phyloP scores from a whole-genome alignment of 73 alveolate species.

The Paramecium biaurelia region DNA sequence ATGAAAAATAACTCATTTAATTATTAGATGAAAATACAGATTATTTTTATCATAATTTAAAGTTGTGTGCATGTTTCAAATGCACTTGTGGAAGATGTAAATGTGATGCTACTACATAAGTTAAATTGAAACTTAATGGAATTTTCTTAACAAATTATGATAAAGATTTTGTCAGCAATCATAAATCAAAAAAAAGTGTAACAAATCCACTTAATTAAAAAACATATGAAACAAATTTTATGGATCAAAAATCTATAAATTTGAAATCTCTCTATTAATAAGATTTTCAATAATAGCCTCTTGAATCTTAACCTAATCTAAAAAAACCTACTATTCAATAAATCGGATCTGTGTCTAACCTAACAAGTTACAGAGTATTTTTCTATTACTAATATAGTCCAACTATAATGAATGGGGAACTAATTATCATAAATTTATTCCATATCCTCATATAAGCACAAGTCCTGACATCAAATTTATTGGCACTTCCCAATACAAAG shows the following conservation, averaged over 20 bases:
- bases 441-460: neutral
- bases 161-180: neutral
- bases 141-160: neutral
- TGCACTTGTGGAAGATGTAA: conserved; percentile 2
- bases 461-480: conserved; percentile 10
- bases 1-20: neutral
- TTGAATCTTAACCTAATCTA: neutral
- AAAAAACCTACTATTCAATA: neutral
- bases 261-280: neutral
- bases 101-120: neutral
- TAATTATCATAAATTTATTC: neutral
- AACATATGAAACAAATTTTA: neutral
- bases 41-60: neutral
- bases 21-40: neutral
- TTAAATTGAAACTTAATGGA: neutral
- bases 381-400: neutral
- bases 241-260: neutral
- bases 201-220: neutral
- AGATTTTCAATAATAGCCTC: neutral
- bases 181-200: neutral
- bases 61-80: neutral
- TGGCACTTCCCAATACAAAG: neutral
- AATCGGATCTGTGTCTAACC: neutral
- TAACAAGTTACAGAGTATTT: neutral
- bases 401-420: neutral